Base-by-base conservation (phyloP, 2,329 filamentous ascomycete genomes). In the Bimuria novae-zelandiae region DNA sequence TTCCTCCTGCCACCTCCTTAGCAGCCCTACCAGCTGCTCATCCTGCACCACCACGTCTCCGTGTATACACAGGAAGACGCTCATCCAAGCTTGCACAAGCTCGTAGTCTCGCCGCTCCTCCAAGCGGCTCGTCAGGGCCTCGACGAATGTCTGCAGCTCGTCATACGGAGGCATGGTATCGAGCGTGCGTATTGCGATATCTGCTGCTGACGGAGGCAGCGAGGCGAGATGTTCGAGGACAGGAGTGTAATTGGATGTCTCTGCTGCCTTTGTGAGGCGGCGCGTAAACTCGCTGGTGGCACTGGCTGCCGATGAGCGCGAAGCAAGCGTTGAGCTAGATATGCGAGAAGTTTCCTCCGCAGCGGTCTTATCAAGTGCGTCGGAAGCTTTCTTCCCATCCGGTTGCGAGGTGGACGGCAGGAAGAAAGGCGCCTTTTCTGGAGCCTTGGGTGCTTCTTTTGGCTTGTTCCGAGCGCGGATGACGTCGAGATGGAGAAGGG, bases 381-480 rank as follows among this genome's bases (percentile, higher is more conserved):
- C 25, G 1, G 30, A 12, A 12, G 29, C 46, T 35, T 52, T 55
- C 8, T 58, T 59, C 4, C 54, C 48, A 2, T 57, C 44, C 30
- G 57, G 54, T 27, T 69, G 66, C 40, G 81, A 80, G 4, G 88
- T 77, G 0, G 88, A 88, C 0, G 92, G 90, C 3, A 97, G 80
- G 80, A 97, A 97, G 80, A 97, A 97, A 0, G 94, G 95, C 0
- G 93, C 93, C 69, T 95, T 96, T 71, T 97, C 90, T 0, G 94
- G 94, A 6, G 86, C 84, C 76, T 97, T 97, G 14, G 92, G 92
- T 0, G 92, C 85, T 73, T 97, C 92, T 60, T 86, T 92, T 0
- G 95, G 94, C 75, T 94, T 96, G 76, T 99, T 99, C 56, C 94
- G 89, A 74, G 92, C 85, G 76, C 92, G 75, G 70, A 99, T 96